These are phyloP conservation scores for Combretum micranthum DNA, from an alignment of 345 rosid species.

Conservation along the genomic window DNA sequence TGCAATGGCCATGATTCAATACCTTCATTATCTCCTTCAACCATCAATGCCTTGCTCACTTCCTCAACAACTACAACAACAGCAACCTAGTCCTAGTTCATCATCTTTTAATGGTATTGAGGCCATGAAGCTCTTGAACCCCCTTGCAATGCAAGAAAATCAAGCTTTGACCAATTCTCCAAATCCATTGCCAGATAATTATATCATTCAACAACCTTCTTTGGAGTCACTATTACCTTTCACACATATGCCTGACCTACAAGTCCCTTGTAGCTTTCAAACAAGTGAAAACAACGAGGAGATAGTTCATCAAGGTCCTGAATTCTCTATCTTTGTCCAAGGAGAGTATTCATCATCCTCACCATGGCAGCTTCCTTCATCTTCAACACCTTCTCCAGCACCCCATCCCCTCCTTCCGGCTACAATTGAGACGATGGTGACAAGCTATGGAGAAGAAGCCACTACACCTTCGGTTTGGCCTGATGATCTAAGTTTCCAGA, in stretches of 20 bases:
- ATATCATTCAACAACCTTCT: constrained; percentile 8
- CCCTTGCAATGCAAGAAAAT: constrained; percentile 23
- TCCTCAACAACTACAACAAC: constrained; percentile 8
- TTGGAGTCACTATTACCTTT: constrained; percentile 20
- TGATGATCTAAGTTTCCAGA: constrained; percentile 3
- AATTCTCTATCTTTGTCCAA: constrained; percentile 18
- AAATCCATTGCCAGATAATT: constrained; percentile 1
- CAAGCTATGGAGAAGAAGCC: constrained; percentile 21
- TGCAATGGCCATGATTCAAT: constrained; percentile 39
- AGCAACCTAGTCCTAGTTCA: constrained; percentile 10
- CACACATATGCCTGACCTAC: constrained; percentile 47
- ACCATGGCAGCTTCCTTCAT: constrained; percentile 30
- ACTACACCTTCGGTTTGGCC: constrained; percentile 15
- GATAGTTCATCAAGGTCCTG: constrained; percentile 11
- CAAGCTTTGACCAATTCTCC: constrained; percentile 12
- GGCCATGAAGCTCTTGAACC: constrained; percentile 24
- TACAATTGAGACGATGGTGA: constrained; percentile 14
- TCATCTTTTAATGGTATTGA: constrained; percentile 25
- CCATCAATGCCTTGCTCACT: constrained; percentile 12
- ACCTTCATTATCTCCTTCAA: constrained; percentile 45
- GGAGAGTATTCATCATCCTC: constrained; percentile 23
- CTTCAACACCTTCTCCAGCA: constrained; percentile 32
- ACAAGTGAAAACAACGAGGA: constrained; percentile 13
- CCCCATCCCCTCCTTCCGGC: constrained; percentile 5
- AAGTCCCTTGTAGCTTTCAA: constrained; percentile 26